These are phyloP conservation scores for Cryphonectria japonica DNA, from an alignment of 2,329 filamentous ascomycete species.

Conservation along the genomic window DNA sequence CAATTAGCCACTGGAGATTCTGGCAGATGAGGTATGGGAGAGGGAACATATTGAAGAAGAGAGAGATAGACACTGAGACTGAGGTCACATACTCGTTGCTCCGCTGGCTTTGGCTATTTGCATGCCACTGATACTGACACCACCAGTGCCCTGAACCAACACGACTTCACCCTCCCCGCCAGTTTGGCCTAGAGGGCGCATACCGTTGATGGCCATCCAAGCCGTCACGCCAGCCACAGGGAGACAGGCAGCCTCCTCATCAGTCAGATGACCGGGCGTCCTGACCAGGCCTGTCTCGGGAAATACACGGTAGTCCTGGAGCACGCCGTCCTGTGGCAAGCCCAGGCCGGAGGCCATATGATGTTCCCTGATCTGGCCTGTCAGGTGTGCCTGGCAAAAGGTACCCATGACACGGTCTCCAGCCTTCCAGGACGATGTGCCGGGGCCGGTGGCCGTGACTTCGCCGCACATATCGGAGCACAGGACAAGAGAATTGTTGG, in stretches of 20 bases:
- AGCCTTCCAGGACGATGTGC: constrained; percentile 47
- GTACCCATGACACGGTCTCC: constrained; percentile 71
- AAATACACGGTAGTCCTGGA: constrained; percentile 65
- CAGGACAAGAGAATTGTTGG: constrained; percentile 56
- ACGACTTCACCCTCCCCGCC: constrained; percentile 51
- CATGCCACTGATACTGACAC: constrained; percentile 54
- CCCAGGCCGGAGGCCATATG: constrained; percentile 64
- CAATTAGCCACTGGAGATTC: constrained; percentile 37
- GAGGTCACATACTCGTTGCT: constrained; percentile 45
- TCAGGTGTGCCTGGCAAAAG: constrained; percentile 62
- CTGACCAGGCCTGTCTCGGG: constrained; percentile 58
- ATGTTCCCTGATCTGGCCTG: constrained; percentile 60
- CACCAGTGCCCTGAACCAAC: constrained; percentile 59
- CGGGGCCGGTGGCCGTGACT: constrained; percentile 54
- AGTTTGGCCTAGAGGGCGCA: constrained; percentile 56
- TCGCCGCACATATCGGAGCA: constrained; percentile 73
- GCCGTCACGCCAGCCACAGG: constrained; percentile 67
- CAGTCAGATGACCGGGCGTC: constrained; percentile 58
- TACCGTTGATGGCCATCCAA: constrained; percentile 67
- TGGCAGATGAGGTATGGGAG: too few relatives aligned
- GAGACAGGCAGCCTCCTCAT: constrained; percentile 63
- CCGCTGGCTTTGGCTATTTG: constrained; percentile 59
- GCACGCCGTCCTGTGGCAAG: constrained; percentile 59
- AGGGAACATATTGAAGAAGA: too few relatives aligned
- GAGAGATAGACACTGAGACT: neutral